phyloP scores from a whole-genome alignment of 371 early-diverging fungal genomes.

The Nosema muscidifuracis region DNA sequence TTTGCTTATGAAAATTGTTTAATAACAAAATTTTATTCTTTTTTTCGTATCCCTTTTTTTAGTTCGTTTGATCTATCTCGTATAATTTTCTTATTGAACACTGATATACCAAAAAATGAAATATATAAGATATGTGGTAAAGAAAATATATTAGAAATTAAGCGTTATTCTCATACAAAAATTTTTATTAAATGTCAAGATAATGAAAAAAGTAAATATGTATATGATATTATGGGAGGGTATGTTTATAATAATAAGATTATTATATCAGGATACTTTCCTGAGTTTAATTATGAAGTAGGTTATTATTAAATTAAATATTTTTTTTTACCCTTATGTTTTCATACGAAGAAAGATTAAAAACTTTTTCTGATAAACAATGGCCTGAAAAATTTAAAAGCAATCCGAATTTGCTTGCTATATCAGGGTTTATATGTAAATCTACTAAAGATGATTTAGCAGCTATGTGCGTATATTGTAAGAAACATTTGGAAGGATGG shows the following conservation, averaged over 20 bases:
- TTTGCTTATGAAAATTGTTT: constrained; percentile 23
- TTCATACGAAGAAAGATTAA: constrained; percentile 31
- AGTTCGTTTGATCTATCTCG: neutral
- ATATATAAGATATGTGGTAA: too few species aligned
- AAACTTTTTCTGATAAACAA: constrained; percentile 21
- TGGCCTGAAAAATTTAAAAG: constrained; percentile 13
- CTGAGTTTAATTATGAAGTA: constrained; percentile 19
- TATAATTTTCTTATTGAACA: constrained; percentile 17
- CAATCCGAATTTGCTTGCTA: constrained; percentile 9
- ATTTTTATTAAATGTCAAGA: constrained; percentile 22
- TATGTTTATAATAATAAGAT: constrained; percentile 3
- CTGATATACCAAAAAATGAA: neutral
- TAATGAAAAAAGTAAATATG: neutral
- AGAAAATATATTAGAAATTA: neutral
- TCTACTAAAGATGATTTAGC: neutral
- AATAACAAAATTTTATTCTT: neutral
- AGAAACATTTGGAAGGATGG: constrained; percentile 55
- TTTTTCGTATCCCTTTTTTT: constrained; percentile 5
- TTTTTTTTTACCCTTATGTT: constrained; percentile 15
- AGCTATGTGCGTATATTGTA: constrained; percentile 50
- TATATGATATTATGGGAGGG: constrained; percentile 19
- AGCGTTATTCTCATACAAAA: neutral
- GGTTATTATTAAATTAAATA: constrained; percentile 13
- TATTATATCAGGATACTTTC: constrained; percentile 26
- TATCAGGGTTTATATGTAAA: constrained; percentile 25